phyloP scores from a whole-genome alignment of 2,329 filamentous ascomycete species.

The Zymoseptoria passerinii region DNA sequence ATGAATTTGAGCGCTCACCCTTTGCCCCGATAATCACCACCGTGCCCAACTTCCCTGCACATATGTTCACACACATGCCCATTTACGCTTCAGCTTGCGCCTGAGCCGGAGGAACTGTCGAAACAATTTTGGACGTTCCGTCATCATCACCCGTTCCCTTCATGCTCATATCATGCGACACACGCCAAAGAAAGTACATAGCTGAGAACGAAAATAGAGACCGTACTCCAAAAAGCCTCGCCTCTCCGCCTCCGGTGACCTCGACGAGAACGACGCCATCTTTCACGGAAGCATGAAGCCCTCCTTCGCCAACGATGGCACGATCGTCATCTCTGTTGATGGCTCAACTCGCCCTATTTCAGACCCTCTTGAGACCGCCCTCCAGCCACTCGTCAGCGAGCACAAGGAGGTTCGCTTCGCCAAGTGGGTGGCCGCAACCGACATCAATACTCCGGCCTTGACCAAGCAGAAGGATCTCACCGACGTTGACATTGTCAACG shows the following conservation, averaged over 20 bases:
- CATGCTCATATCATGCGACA: not conserved
- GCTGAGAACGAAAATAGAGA: slow-evolving; percentile 28
- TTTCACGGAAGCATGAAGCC: slow-evolving; percentile 71
- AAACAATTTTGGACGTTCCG: slow-evolving; percentile 16
- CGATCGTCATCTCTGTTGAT: slow-evolving; percentile 56
- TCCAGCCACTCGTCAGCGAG: slow-evolving; percentile 53
- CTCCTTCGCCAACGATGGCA: slow-evolving; percentile 67
- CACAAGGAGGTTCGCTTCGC: slow-evolving; percentile 57
- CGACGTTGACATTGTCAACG: slow-evolving; percentile 24
- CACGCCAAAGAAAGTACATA: slow-evolving; percentile 23
- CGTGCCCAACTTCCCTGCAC: not conserved
- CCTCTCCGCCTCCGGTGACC: slow-evolving; percentile 47
- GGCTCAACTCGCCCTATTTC: slow-evolving; percentile 35
- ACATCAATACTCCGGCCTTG: slow-evolving; percentile 28
- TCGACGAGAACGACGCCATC: slow-evolving; percentile 55
- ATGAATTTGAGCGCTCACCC: slow-evolving; percentile 50
- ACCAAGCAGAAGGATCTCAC: slow-evolving; percentile 34
- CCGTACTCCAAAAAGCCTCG: slow-evolving; percentile 26
- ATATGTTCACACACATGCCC: not conserved
- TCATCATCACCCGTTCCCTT: slow-evolving; percentile 3
- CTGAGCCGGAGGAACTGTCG: slow-evolving; percentile 17
- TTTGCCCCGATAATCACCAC: slow-evolving; percentile 20
- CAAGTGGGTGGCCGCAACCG: slow-evolving; percentile 46
- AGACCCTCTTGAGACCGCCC: slow-evolving; percentile 47
- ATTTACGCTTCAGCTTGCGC: slow-evolving; percentile 12